Conservation (phyloP, 257 asterid genomes). For the Nicotiana sylvestris region DNA sequence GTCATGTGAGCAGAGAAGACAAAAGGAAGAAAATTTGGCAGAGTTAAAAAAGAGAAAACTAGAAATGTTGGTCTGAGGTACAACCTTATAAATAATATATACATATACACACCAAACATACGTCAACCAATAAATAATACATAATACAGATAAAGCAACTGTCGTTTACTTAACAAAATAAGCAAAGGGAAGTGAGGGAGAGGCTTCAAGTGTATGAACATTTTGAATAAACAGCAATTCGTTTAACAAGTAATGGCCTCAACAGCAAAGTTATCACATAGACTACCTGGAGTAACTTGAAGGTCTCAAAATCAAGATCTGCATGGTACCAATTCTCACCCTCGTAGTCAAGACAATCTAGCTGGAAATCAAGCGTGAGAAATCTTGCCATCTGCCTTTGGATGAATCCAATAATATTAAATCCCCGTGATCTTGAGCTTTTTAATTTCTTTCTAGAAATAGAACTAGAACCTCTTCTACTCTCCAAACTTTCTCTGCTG, state of each 20-base stretch:
- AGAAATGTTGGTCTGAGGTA: not conserved
- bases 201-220: not conserved
- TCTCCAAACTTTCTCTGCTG: slow-evolving; percentile 82
- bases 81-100: not conserved
- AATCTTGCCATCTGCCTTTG: slow-evolving; percentile 90
- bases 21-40: not conserved
- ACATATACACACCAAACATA: not conserved
- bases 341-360: slow-evolving; percentile 91
- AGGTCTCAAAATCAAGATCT: slow-evolving; percentile 94
- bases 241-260: not conserved
- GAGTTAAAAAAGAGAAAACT: not conserved
- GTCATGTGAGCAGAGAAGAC: not conserved
- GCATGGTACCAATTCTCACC: slow-evolving; percentile 94
- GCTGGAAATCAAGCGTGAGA: slow-evolving; percentile 78
- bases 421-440: slow-evolving; percentile 52
- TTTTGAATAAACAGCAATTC: not conserved
- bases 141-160: not conserved
- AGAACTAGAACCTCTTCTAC: slow-evolving; percentile 47
- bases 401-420: slow-evolving; percentile 75
- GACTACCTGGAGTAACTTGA: slow-evolving; percentile 81
- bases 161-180: not conserved
- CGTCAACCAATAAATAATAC: too few species aligned
- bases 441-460: slow-evolving; percentile 50
- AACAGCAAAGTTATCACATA: not conserved
- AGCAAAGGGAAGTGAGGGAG: not conserved